These are phyloP conservation scores for Gyromitra esculenta DNA, from an alignment of 2,329 filamentous ascomycete genomes.

Conservation along the genomic window DNA sequence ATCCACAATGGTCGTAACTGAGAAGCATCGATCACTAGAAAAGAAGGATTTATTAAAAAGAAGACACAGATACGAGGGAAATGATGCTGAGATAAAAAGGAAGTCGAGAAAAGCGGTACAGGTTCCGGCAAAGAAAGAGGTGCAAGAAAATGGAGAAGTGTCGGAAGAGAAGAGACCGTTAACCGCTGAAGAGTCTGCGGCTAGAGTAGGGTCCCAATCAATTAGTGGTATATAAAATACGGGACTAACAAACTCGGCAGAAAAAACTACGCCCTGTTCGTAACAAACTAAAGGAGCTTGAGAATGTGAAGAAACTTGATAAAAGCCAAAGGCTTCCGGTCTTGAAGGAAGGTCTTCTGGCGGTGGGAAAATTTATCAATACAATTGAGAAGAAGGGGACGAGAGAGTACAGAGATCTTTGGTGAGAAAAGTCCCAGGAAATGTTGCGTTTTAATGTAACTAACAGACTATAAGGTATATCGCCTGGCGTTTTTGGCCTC, in stretches of 20 bases:
- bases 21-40: conserved; percentile 40
- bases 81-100: conserved; percentile 30
- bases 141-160: conserved; percentile 37
- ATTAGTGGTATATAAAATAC: neutral
- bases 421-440: conserved; percentile 35
- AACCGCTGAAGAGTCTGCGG: conserved; percentile 45
- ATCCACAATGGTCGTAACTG: conserved; percentile 38
- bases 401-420: conserved; percentile 51
- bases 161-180: conserved; percentile 48
- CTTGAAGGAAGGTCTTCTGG: conserved; percentile 48
- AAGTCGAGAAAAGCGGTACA: conserved; percentile 19
- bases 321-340: conserved; percentile 50
- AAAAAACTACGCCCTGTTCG: conserved; percentile 50
- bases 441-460: conserved; percentile 15
- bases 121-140: conserved; percentile 32
- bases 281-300: conserved; percentile 45
- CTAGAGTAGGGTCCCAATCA: conserved; percentile 33
- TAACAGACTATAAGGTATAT: conserved; percentile 50
- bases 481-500: conserved; percentile 53
- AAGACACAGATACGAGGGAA: conserved; percentile 35
- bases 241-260: conserved; percentile 30
- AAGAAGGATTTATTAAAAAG: conserved; percentile 29
- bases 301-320: conserved; percentile 51
- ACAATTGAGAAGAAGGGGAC: conserved; percentile 49
- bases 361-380: conserved; percentile 52